Percentiles rank a stretch among this genome's conserved stretches.
These are phyloP conservation scores for Monascus purpureus DNA, from an alignment of 495 filamentous ascomycete genomes.

Conservation along the genomic window DNA sequence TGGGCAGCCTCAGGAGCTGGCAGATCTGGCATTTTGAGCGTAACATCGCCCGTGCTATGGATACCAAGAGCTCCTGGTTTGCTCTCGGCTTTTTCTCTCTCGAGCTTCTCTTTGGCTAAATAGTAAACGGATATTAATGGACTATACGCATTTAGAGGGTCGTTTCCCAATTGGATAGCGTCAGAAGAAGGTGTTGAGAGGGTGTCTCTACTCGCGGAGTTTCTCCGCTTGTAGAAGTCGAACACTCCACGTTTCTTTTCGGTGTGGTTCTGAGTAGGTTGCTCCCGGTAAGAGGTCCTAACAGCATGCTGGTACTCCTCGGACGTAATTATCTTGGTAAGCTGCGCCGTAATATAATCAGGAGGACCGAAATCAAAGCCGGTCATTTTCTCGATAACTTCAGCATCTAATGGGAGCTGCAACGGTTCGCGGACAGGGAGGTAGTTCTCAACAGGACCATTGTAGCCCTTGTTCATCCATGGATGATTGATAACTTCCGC, in stretches of 20 bases:
- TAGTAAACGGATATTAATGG: slow-evolving; percentile 92
- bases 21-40: slow-evolving; percentile 58
- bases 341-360: slow-evolving; percentile 65
- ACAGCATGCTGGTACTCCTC: slow-evolving; percentile 84
- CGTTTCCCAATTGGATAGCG: slow-evolving; percentile 64
- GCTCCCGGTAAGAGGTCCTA: slow-evolving; percentile 50
- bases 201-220: slow-evolving; percentile 81
- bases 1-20: slow-evolving; percentile 76
- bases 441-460: slow-evolving; percentile 73
- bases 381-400: slow-evolving; percentile 83
- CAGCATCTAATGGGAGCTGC: slow-evolving; percentile 66
- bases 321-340: slow-evolving; percentile 74
- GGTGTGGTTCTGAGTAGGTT: slow-evolving; percentile 45
- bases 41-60: slow-evolving; percentile 42
- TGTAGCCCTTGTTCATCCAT: slow-evolving; percentile 94
- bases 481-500: slow-evolving; percentile 91
- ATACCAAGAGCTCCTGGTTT: slow-evolving; percentile 46
- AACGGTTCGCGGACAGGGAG: slow-evolving; percentile 75
- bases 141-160: slow-evolving; percentile 88
- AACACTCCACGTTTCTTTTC: slow-evolving; percentile 88
- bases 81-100: slow-evolving; percentile 57
- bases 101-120: slow-evolving; percentile 86
- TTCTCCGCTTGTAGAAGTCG: slow-evolving; percentile 93
- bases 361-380: slow-evolving; percentile 92
- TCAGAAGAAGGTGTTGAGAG: slow-evolving; percentile 78